Evolutionary conservation across 2,329 filamentous ascomycete species (phyloP).

Genomic region (Colletotrichum sp.): DNA sequence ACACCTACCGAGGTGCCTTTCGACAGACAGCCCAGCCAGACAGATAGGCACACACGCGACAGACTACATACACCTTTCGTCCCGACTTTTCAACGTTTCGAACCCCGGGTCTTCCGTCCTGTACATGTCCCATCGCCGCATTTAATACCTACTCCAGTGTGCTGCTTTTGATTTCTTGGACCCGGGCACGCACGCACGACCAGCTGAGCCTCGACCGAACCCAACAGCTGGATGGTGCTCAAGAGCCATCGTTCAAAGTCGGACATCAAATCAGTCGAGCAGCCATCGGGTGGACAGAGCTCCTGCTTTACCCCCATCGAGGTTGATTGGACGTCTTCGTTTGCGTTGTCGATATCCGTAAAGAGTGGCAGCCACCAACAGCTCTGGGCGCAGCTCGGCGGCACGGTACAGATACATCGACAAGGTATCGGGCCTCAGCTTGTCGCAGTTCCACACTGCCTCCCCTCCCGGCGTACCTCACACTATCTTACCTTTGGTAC

Average conservation of each 20-base stretch:
- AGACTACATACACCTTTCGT: slow-evolving; percentile 7
- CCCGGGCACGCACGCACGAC: not conserved
- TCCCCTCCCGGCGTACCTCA: not conserved
- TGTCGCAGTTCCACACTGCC: not conserved
- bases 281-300: not conserved
- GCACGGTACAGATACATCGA: not conserved
- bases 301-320: not conserved
- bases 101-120: not conserved
- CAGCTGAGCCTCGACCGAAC: not conserved
- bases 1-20: slow-evolving; percentile 6
- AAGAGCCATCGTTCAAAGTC: not conserved
- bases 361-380: not conserved
- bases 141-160: not conserved
- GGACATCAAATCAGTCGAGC: not conserved
- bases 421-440: not conserved
- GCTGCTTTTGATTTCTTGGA: not conserved
- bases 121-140: slow-evolving; percentile 3
- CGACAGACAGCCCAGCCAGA: not conserved
- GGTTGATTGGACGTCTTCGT: not conserved
- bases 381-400: not conserved
- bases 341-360: not conserved
- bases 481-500: not conserved
- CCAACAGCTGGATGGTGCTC: not conserved
- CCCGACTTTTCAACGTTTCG: slow-evolving; percentile 19
- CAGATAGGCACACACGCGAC: slow-evolving; percentile 8